Evolutionary conservation across 176 grass and related monocot species (phyloP), one percentile per base, ranked within the genome.

Genomic region (Oryza punctata): DNA sequence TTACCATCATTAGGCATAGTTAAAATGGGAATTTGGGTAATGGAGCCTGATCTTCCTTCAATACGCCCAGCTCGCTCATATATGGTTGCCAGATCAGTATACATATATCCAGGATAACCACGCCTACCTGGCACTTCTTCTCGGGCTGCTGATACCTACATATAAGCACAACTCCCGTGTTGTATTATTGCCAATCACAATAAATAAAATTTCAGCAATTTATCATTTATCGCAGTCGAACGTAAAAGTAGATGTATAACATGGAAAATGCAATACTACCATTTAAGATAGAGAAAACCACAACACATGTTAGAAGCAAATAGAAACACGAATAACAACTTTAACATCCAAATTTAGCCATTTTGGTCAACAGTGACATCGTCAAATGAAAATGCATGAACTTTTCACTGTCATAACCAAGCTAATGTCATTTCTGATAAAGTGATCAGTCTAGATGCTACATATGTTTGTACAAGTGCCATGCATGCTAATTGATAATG

Each of bases 51-150:
- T 87, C 97, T 91, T 87, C 97, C 97, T 85, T 99, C 97, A 82
- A 99, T 99, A 92, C 97, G 93, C 60, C 97, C 97, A 86, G 97
- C 97, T 72, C 97, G 93, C 83, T 99, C 97, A 85, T 96, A 99
- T 90, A 99, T 99, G 29, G 97, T 99, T 57, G 97, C 97, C 66
- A 99, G 84, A 92, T 99, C 97, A 44, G 97, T 99, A 81, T 99
- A 99, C 97, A 99, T 99, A 81, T 99, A 99, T 61, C 97, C 97
- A 78, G 97, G 97, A 90, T 99, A 99, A 83, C 97, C 97, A 92
- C 97, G 97, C 77, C 97, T 89, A 89, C 97, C 97, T 43, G 97
- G 97, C 33, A 99, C 97, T 86, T 99, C 97, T 81, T 99, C 97
- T 87, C 97, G 85, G 63, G 97, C 97, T 29, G 97, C 97, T 78